Conservation (phyloP, 768 basidiomycete species). For the Hygrocybe coccinea region DNA sequence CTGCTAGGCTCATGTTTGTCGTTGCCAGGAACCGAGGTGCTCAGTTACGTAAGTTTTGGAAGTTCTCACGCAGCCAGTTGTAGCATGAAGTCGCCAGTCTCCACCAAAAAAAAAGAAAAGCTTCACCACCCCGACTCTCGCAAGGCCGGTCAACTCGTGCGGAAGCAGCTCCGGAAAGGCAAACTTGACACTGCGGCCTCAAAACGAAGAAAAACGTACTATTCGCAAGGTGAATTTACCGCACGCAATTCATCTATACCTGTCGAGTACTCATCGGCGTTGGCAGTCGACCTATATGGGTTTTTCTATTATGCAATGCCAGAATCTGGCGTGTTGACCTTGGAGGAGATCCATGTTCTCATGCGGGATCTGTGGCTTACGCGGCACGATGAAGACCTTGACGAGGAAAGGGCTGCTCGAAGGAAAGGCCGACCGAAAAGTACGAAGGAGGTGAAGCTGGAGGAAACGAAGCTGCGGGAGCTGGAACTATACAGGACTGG, state of each 20-base stretch:
- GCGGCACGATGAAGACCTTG: slow-evolving; percentile 62
- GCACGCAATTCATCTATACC: not conserved
- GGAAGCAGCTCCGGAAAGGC: slow-evolving; percentile 62
- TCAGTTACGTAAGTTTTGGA: no score
- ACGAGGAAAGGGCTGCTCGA: slow-evolving; percentile 53
- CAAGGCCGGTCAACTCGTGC: slow-evolving; percentile 71
- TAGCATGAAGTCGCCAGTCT: no score
- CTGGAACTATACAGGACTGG: slow-evolving; percentile 73
- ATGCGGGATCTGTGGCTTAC: slow-evolving; percentile 67
- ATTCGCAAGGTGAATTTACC: slow-evolving; percentile 2
- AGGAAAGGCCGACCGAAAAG: slow-evolving; percentile 77
- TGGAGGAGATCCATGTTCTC: slow-evolving; percentile 63
- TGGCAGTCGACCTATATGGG: slow-evolving; percentile 59
- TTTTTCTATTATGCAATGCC: slow-evolving; percentile 75
- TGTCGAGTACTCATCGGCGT: slow-evolving; percentile 4
- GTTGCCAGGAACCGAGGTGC: no score
- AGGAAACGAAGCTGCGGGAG: slow-evolving; percentile 67
- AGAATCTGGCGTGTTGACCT: slow-evolving; percentile 47
- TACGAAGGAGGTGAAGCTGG: slow-evolving; percentile 57
- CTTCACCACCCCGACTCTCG: slow-evolving; percentile 78
- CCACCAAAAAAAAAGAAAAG: slow-evolving; percentile 60
- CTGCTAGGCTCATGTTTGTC: not conserved
- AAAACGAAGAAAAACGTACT: slow-evolving; percentile 42
- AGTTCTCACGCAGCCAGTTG: no score
- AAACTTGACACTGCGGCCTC: slow-evolving; percentile 55